A percentile compares a stretch with the other conserved stretches of the same genome.
These are phyloP conservation scores for Halophytophthora batemanensis DNA, from an alignment of 352 stramenopile species.

Conservation along the genomic window DNA sequence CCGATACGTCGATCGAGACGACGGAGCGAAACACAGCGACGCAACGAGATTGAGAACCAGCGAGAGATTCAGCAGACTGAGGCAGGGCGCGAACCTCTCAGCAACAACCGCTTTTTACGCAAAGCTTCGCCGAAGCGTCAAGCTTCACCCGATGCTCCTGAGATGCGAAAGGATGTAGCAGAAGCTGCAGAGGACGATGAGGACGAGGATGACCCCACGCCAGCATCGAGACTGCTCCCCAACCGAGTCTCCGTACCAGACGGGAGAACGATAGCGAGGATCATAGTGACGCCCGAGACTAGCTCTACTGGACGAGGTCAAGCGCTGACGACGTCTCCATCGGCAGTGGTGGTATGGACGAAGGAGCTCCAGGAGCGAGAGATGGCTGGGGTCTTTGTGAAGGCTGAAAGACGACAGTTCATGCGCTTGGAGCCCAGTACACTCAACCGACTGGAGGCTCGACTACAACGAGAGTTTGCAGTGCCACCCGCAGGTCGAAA, in stretches of 20 bases:
- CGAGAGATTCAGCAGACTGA: constrained; percentile 21
- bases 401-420: constrained; percentile 32
- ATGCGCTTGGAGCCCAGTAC: constrained; percentile 40
- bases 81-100: constrained; percentile 17
- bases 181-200: constrained; percentile 4
- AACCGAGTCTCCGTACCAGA: background rate
- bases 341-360: constrained; percentile 24
- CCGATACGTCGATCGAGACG: constrained; percentile 7
- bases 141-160: background rate
- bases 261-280: constrained; percentile 8
- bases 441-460: constrained; percentile 51
- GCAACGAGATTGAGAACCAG: constrained; percentile 37
- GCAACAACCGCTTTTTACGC: constrained; percentile 58
- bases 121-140: constrained; percentile 18
- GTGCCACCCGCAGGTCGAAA: background rate
- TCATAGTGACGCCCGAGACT: constrained; percentile 19
- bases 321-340: background rate
- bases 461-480: constrained; percentile 33
- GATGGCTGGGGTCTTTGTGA: constrained; percentile 42
- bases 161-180: background rate
- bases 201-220: constrained; percentile 7
- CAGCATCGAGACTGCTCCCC: constrained; percentile 14
- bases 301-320: constrained; percentile 12
- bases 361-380: constrained; percentile 42
- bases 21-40: constrained; percentile 34